phyloP scores from a whole-genome alignment of 225 moss, liverwort and hornwort species.

The Rhytidiadelphus loreus region DNA sequence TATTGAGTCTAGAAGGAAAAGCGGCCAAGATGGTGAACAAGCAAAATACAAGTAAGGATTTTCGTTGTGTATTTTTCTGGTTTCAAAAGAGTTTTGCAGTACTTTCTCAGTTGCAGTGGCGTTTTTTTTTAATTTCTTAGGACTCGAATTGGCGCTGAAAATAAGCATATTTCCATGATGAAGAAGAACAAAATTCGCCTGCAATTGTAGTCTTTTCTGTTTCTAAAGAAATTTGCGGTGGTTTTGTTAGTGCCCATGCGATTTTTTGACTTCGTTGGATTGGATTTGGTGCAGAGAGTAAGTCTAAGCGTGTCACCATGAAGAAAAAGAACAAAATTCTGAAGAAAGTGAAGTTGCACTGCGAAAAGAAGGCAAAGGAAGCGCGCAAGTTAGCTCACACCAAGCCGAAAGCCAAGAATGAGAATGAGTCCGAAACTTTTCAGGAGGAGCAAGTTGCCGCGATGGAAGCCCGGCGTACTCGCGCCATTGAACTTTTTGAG shows the following conservation, averaged over 20 bases:
- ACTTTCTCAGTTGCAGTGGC: not conserved
- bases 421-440: constrained; percentile 58
- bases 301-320: constrained; percentile 78
- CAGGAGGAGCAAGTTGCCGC: constrained; percentile 74
- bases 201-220: not conserved
- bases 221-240: not conserved
- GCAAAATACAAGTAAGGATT: constrained; percentile 24
- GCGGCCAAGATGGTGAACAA: constrained; percentile 26
- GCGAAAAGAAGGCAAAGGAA: constrained; percentile 95
- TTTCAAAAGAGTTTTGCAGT: not conserved
- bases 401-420: constrained; percentile 36
- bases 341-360: constrained; percentile 96
- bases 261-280: not conserved
- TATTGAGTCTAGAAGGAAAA: not conserved
- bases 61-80: not conserved
- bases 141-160: constrained; percentile 24
- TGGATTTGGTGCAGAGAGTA: constrained; percentile 62
- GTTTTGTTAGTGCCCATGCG: not conserved
- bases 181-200: constrained; percentile 49
- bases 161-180: constrained; percentile 53
- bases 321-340: constrained; percentile 86
- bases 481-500: constrained; percentile 62
- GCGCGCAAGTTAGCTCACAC: constrained; percentile 60
- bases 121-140: not conserved
- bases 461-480: constrained; percentile 68